Conservation (phyloP, 192 early-diverging fungal species). For the Backusella liffmaniae region DNA sequence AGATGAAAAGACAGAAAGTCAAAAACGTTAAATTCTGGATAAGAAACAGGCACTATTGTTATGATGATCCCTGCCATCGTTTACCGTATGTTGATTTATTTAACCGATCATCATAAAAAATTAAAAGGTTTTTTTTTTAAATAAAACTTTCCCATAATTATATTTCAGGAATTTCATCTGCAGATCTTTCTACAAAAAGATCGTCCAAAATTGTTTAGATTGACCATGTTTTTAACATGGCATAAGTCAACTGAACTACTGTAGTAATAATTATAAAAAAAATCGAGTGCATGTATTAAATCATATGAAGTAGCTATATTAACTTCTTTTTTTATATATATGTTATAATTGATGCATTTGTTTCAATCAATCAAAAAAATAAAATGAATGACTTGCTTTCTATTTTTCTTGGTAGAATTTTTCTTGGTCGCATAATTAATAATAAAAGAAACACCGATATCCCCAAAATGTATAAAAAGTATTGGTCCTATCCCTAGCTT, state of each 20-base stretch:
- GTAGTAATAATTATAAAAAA: not conserved
- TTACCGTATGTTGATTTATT: not conserved
- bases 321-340: not conserved
- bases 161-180: not conserved
- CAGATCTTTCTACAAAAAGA: not conserved
- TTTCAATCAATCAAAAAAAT: not conserved
- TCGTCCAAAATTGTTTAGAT: conserved; percentile 2
- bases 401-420: not conserved
- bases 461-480: not conserved
- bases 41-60: not conserved
- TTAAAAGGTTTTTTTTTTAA: not conserved
- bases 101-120: not conserved
- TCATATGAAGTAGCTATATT: not conserved
- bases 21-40: too few species aligned
- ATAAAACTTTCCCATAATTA: not conserved
- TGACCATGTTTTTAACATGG: not conserved
- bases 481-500: not conserved
- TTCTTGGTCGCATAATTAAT: not conserved
- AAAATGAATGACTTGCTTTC: not conserved
- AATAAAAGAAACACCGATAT: not conserved
- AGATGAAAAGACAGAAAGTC: not conserved
- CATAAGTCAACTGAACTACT: not conserved
- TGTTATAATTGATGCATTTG: not conserved
- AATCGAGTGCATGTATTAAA: not conserved
- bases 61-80: not conserved